phyloP scores from a whole-genome alignment of 495 filamentous ascomycete species.

The Wilcoxina mikolae region DNA sequence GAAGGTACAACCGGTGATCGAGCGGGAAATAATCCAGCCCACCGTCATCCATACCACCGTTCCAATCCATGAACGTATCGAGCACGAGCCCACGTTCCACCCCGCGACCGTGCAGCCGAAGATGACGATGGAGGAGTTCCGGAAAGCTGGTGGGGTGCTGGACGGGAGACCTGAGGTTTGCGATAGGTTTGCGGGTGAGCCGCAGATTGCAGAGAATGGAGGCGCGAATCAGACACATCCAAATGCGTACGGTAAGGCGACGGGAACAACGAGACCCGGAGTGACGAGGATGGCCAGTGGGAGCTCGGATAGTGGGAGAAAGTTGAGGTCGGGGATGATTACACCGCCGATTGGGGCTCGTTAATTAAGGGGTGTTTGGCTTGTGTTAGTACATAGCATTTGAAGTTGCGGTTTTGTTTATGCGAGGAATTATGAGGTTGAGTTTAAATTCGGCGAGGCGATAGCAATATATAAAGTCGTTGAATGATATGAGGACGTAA shows the following conservation, averaged over 20 bases:
- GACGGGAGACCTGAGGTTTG: slow-evolving; percentile 30
- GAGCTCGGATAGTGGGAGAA: not conserved
- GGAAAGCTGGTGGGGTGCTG: slow-evolving; percentile 41
- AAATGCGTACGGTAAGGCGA: slow-evolving; percentile 8
- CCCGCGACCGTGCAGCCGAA: slow-evolving; percentile 41
- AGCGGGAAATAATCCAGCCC: slow-evolving; percentile 51
- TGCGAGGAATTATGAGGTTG: no score
- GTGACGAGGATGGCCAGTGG: not conserved
- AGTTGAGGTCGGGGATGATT: not conserved
- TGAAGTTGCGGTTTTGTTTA: not conserved
- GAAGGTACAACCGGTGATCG: slow-evolving; percentile 49
- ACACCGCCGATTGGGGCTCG: not conserved
- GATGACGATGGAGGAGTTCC: slow-evolving; percentile 47
- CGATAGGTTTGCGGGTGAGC: slow-evolving; percentile 20
- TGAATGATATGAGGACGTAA: no score
- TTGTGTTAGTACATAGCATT: not conserved
- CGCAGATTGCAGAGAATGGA: slow-evolving; percentile 25
- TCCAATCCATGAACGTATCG: slow-evolving; percentile 51
- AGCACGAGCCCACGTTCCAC: slow-evolving; percentile 47
- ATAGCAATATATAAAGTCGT: no score
- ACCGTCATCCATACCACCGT: slow-evolving; percentile 52
- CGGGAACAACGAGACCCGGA: not conserved
- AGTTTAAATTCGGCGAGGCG: no score
- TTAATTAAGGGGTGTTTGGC: not conserved
- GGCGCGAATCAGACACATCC: slow-evolving; percentile 23